Percentiles rank a stretch among this genome's conserved stretches.
Evolutionary conservation across 345 rosid species (phyloP).

Genomic region (Eucalyptus guilfoylei): DNA sequence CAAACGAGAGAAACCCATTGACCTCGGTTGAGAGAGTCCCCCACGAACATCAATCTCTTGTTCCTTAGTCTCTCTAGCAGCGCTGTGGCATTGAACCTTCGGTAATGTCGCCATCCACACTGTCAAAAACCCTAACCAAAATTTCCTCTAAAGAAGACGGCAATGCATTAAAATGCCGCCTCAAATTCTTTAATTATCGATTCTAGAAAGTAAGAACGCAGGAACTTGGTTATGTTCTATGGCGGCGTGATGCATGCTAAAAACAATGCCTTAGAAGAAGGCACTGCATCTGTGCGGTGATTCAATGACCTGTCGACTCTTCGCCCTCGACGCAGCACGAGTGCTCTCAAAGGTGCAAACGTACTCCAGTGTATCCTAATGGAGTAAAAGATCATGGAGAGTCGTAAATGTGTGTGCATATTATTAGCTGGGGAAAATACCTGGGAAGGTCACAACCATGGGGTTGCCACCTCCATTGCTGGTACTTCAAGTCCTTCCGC

Average conservation of each 20-base stretch:
- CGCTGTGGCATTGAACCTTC: conserved; percentile 14
- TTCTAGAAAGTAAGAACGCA: neutral
- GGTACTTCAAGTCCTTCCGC: conserved; percentile 56
- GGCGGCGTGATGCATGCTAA: neutral
- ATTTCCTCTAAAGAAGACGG: neutral
- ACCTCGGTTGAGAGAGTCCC: conserved; percentile 82
- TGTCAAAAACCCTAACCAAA: neutral
- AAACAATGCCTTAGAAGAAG: neutral
- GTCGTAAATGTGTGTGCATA: neutral
- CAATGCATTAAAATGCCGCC: neutral
- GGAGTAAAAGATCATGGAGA: neutral
- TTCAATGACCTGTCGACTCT: neutral
- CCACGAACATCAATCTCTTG: conserved; percentile 86
- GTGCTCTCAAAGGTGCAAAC: neutral
- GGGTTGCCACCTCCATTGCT: conserved; percentile 90
- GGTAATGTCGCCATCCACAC: neutral
- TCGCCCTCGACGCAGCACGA: neutral
- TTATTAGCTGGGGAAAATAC: conserved; percentile 6
- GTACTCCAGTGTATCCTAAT: neutral
- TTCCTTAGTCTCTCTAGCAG: conserved; percentile 70
- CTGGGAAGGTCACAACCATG: conserved; percentile 71
- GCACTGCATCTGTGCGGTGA: neutral
- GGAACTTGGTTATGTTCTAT: neutral
- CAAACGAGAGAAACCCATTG: conserved; percentile 99
- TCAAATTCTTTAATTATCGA: neutral